A percentile compares a stretch with the other conserved stretches of the same genome.
phyloP scores from a whole-genome alignment of 2,329 filamentous ascomycete genomes.

The Septoria petroselini region DNA sequence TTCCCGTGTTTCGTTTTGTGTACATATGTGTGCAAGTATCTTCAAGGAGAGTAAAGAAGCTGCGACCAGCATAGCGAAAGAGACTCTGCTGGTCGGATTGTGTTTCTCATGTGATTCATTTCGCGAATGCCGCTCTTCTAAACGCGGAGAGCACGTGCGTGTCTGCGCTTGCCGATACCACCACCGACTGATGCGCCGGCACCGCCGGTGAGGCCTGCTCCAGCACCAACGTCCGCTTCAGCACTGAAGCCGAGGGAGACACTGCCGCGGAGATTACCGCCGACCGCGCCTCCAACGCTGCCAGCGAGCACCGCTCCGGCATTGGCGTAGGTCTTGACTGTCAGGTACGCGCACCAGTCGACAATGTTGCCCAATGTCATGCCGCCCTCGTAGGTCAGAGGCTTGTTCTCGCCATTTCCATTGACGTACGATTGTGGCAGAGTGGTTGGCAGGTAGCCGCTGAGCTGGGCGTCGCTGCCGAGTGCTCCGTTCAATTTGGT shows the following conservation, averaged over 20 bases:
- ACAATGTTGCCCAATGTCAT: conserved; percentile 22
- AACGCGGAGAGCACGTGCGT: conserved; percentile 16
- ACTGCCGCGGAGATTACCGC: conserved; percentile 11
- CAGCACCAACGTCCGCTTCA: background rate
- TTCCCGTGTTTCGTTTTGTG: too few relatives aligned
- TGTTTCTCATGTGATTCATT: background rate
- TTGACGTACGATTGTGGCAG: conserved; percentile 8
- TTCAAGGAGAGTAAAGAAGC: too few relatives aligned
- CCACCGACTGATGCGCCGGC: background rate
- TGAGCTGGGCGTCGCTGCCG: conserved; percentile 3
- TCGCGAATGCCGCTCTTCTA: background rate
- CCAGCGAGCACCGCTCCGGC: conserved; percentile 15
- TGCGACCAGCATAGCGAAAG: conserved; percentile 2
- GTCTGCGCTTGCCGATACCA: conserved; percentile 1
- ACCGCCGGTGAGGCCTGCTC: background rate
- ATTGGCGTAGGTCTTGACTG: conserved; percentile 11
- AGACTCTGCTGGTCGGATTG: conserved; percentile 1
- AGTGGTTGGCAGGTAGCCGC: background rate
- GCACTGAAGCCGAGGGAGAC: conserved; percentile 10
- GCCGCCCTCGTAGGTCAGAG: conserved; percentile 14
- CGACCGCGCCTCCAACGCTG: background rate
- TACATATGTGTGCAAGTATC: too few relatives aligned
- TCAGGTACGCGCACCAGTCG: conserved; percentile 22
- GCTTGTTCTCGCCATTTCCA: conserved; percentile 5
- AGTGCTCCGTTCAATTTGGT: conserved; percentile 10